phyloP scores from a whole-genome alignment of 768 basidiomycete species.

The Boletus subparvulus region DNA sequence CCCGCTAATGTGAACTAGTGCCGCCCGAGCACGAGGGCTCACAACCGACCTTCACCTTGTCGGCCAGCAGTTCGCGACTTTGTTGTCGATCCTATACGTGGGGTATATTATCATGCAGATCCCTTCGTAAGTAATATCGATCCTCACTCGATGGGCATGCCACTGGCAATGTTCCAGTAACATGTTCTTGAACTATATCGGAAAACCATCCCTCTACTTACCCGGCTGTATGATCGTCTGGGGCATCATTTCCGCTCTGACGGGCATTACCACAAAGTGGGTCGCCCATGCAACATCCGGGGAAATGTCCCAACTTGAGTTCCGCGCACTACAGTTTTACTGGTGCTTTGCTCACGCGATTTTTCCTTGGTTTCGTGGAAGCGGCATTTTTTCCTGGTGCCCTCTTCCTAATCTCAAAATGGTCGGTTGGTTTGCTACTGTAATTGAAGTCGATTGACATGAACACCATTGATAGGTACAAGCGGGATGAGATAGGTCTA shows the following conservation, averaged over 20 bases:
- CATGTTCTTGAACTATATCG: slow-evolving; percentile 67
- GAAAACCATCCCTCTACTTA: slow-evolving; percentile 65
- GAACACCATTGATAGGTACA: slow-evolving; percentile 38
- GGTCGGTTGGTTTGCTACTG: slow-evolving; percentile 30
- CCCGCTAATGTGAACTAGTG: slow-evolving; percentile 38
- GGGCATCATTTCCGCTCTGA: slow-evolving; percentile 59
- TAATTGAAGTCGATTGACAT: slow-evolving; percentile 30
- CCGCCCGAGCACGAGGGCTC: slow-evolving; percentile 67
- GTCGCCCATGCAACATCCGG: background rate
- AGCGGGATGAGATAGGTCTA: slow-evolving; percentile 42
- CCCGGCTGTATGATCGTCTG: slow-evolving; percentile 68
- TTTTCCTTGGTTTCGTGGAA: slow-evolving; percentile 55
- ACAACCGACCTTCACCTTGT: slow-evolving; percentile 62
- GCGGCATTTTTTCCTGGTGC: slow-evolving; percentile 48
- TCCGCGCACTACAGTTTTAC: slow-evolving; percentile 34
- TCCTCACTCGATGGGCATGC: background rate
- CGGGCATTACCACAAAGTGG: slow-evolving; percentile 36
- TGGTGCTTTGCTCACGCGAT: slow-evolving; percentile 45
- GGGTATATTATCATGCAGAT: slow-evolving; percentile 49
- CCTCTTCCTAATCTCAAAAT: slow-evolving; percentile 38
- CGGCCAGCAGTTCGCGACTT: slow-evolving; percentile 61
- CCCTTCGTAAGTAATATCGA: slow-evolving; percentile 33
- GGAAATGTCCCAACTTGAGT: background rate
- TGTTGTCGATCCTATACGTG: slow-evolving; percentile 67
- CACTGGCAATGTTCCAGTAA: slow-evolving; percentile 45